Conservation (phyloP, 2,329 filamentous ascomycete species). For the Conoideocrella luteorostrata region DNA sequence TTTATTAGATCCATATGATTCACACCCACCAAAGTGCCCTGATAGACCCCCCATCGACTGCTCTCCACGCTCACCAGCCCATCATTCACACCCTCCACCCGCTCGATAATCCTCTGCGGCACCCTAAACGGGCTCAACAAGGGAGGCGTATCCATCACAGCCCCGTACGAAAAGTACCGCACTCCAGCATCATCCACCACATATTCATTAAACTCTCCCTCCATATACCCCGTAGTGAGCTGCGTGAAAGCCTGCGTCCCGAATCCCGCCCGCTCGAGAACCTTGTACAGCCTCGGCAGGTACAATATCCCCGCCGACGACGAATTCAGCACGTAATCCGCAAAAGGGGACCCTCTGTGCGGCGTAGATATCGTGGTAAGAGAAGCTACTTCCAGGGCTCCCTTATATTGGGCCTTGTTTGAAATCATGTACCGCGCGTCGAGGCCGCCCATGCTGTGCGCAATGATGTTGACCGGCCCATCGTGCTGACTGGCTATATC, state of each 20-base stretch:
- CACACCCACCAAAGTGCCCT: constrained; percentile 55
- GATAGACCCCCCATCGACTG: constrained; percentile 56
- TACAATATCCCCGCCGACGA: constrained; percentile 34
- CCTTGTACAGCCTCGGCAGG: constrained; percentile 48
- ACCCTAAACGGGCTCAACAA: constrained; percentile 58
- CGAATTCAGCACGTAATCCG: constrained; percentile 43
- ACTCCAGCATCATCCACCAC: constrained; percentile 47
- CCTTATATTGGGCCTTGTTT: constrained; percentile 10
- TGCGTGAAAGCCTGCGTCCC: constrained; percentile 56
- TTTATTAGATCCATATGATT: constrained; percentile 62
- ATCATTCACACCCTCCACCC: constrained; percentile 55
- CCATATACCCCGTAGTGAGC: constrained; percentile 53
- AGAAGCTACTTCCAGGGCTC: constrained; percentile 32
- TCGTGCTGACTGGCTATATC: constrained; percentile 36
- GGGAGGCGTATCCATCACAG: constrained; percentile 40
- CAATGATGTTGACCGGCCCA: constrained; percentile 62
- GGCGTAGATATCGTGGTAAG: constrained; percentile 51
- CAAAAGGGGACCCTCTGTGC: constrained; percentile 49
- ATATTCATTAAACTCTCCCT: constrained; percentile 50
- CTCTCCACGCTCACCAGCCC: constrained; percentile 62
- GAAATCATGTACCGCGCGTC: constrained; percentile 62
- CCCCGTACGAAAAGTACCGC: constrained; percentile 58
- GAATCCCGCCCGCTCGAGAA: constrained; percentile 45
- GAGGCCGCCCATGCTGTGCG: constrained; percentile 62
- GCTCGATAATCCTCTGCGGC: constrained; percentile 43